phyloP scores from a whole-genome alignment of 2,329 filamentous ascomycete species.

The Spiromastix sp. region DNA sequence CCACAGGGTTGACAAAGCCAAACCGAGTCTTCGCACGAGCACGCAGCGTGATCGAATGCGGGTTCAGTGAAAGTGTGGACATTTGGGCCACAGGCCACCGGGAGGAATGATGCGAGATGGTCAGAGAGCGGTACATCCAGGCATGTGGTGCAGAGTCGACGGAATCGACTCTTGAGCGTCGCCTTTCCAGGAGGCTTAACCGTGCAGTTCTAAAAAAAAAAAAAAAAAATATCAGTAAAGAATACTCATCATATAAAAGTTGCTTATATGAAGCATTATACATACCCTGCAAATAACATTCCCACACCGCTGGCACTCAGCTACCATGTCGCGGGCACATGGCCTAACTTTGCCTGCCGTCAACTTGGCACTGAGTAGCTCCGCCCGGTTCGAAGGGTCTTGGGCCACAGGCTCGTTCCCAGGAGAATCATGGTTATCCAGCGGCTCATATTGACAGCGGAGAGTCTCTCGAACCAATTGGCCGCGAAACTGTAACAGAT shows the following conservation, averaged over 20 bases:
- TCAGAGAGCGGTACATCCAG: slow-evolving; percentile 54
- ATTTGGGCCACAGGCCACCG: slow-evolving; percentile 11
- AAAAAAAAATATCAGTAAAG: too few relatives aligned
- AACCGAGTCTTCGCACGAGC: slow-evolving; percentile 47
- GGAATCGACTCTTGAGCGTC: slow-evolving; percentile 62
- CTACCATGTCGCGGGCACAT: slow-evolving; percentile 83
- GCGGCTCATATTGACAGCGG: slow-evolving; percentile 64
- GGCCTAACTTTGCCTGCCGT: slow-evolving; percentile 59
- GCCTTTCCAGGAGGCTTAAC: slow-evolving; percentile 66
- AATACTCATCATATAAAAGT: too few relatives aligned
- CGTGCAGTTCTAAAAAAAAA: slow-evolving; percentile 62
- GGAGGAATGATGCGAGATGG: slow-evolving; percentile 19
- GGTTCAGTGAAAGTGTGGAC: slow-evolving; percentile 29
- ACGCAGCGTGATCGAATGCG: slow-evolving; percentile 46
- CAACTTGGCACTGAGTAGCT: slow-evolving; percentile 20
- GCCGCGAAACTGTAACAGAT: slow-evolving; percentile 66
- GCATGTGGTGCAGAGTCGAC: slow-evolving; percentile 70
- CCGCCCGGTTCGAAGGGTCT: too few relatives aligned
- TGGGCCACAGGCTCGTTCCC: too few relatives aligned
- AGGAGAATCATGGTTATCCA: too few relatives aligned
- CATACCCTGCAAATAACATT: slow-evolving; percentile 72
- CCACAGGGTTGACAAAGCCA: slow-evolving; percentile 86
- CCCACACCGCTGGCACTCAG: slow-evolving; percentile 67
- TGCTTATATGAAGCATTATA: too few relatives aligned
- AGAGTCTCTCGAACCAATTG: slow-evolving; percentile 66